phyloP scores from a whole-genome alignment of 2,329 filamentous ascomycete species.

The Pezicula neosporulosa region DNA sequence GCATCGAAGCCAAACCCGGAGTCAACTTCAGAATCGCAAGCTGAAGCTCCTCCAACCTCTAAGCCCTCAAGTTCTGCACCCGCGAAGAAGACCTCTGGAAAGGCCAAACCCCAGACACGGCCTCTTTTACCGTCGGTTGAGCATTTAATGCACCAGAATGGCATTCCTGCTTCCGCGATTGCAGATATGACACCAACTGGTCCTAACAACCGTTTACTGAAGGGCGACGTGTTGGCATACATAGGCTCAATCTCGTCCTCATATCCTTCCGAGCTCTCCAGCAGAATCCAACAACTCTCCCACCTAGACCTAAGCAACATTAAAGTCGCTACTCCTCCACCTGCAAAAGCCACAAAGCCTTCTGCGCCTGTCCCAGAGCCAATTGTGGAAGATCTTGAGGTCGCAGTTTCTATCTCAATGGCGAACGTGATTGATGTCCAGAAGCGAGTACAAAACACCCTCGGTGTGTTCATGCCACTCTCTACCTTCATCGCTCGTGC shows the following conservation, averaged over 20 bases:
- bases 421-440: slow-evolving; percentile 76
- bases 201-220: slow-evolving; percentile 82
- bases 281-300: slow-evolving; percentile 68
- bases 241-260: slow-evolving; percentile 72
- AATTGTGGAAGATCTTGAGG: slow-evolving; percentile 46
- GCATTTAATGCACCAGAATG: slow-evolving; percentile 76
- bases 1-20: slow-evolving; percentile 20
- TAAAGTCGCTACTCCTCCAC: slow-evolving; percentile 59
- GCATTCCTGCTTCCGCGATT: slow-evolving; percentile 70
- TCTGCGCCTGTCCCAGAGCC: slow-evolving; percentile 36
- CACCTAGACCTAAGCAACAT: slow-evolving; percentile 96
- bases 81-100: slow-evolving; percentile 37
- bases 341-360: slow-evolving; percentile 34
- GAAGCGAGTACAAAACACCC: slow-evolving; percentile 70
- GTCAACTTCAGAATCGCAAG: slow-evolving; percentile 12
- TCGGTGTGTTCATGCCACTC: slow-evolving; percentile 79
- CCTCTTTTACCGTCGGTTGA: slow-evolving; percentile 80
- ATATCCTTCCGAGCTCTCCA: slow-evolving; percentile 68
- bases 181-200: slow-evolving; percentile 84
- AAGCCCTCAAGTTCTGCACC: slow-evolving; percentile 13
- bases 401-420: slow-evolving; percentile 76
- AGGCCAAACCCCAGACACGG: slow-evolving; percentile 62
- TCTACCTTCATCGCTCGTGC: slow-evolving; percentile 86
- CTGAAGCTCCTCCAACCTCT: slow-evolving; percentile 12
- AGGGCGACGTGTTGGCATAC: slow-evolving; percentile 92